These are phyloP conservation scores for Sporothrix dimorphospora DNA, from an alignment of 2,329 filamentous ascomycete genomes.

Conservation along the genomic window DNA sequence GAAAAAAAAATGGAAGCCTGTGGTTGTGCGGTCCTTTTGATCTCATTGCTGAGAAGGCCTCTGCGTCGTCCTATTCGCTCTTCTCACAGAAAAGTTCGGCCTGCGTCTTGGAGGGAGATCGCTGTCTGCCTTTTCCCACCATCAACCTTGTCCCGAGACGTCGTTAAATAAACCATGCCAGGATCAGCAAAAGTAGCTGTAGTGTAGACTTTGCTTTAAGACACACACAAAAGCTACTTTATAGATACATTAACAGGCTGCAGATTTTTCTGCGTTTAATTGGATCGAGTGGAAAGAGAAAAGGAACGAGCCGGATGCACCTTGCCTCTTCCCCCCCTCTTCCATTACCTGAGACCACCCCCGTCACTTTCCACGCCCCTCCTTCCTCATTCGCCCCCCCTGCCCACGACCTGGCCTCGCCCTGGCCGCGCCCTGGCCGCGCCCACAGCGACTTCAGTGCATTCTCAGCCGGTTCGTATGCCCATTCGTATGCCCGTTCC, in stretches of 20 bases:
- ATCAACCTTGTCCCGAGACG: constrained; percentile 10
- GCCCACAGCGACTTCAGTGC: neutral
- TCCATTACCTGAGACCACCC: constrained; percentile 16
- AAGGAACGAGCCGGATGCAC: constrained; percentile 26
- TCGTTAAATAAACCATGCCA: constrained; percentile 12
- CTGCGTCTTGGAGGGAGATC: constrained; percentile 1
- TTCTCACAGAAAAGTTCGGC: neutral
- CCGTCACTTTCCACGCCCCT: neutral
- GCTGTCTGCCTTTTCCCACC: constrained; percentile 10
- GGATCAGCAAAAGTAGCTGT: neutral
- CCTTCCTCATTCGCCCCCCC: neutral
- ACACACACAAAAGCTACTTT: neutral
- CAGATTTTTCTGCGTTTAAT: constrained; percentile 24
- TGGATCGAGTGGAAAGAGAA: constrained; percentile 21
- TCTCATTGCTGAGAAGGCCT: neutral
- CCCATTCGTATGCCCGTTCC: neutral
- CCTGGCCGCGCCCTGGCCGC: neutral
- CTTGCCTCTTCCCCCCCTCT: constrained; percentile 3
- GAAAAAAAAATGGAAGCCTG: too few relatives aligned
- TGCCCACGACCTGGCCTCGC: neutral
- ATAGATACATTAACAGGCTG: constrained; percentile 13
- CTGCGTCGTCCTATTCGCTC: neutral
- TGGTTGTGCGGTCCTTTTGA: constrained; percentile 2
- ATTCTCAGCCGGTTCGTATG: neutral
- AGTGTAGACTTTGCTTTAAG: neutral